A percentile compares a stretch with the other conserved stretches of the same genome.
Conservation (phyloP, 1,284 basidiomycete genomes). For the Pseudozyma tsukubaensis region DNA sequence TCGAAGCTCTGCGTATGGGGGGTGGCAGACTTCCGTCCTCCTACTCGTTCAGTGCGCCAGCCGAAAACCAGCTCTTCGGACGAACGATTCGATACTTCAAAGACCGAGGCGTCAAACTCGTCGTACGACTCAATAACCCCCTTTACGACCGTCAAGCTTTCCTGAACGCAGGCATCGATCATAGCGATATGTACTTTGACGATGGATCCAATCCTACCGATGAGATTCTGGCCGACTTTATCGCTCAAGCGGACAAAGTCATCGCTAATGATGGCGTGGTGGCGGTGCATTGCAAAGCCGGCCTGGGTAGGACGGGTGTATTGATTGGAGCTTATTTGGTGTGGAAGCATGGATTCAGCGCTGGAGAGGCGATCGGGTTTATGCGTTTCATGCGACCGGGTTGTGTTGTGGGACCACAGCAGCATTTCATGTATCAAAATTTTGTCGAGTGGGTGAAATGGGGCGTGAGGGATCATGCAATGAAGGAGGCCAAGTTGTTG, state of each 20-base stretch:
- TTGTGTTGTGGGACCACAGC: slow-evolving; percentile 85
- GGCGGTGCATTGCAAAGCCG: slow-evolving; percentile 89
- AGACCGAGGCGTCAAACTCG: slow-evolving; percentile 85
- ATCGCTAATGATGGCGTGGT: slow-evolving; percentile 83
- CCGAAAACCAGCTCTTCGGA: slow-evolving; percentile 35
- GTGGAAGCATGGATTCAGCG: slow-evolving; percentile 99
- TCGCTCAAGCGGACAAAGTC: slow-evolving; percentile 82
- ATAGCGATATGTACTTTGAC: slow-evolving; percentile 88
- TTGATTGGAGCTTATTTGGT: slow-evolving; percentile 92
- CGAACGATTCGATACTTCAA: slow-evolving; percentile 94
- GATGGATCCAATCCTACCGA: slow-evolving; percentile 98
- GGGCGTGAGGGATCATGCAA: slow-evolving; percentile 54
- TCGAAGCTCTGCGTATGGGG: slow-evolving; percentile 53
- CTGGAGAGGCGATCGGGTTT: slow-evolving; percentile 94
- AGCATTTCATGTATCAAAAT: slow-evolving; percentile 93
- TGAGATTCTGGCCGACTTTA: slow-evolving; percentile 90
- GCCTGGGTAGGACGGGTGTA: slow-evolving; percentile 90
- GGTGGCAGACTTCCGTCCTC: slow-evolving; percentile 63
- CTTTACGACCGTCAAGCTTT: slow-evolving; percentile 90
- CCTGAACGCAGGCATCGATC: slow-evolving; percentile 85
- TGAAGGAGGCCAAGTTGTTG: slow-evolving; percentile 30
- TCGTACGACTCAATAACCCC: slow-evolving; percentile 92
- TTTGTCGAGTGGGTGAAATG: slow-evolving; percentile 64
- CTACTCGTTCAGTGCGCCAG: slow-evolving; percentile 19
- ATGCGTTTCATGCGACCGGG: slow-evolving; percentile 97